A percentile compares a stretch with the other conserved stretches of the same genome.
Conservation (phyloP, 352 stramenopile genomes). For the Phytophthora sp. region DNA sequence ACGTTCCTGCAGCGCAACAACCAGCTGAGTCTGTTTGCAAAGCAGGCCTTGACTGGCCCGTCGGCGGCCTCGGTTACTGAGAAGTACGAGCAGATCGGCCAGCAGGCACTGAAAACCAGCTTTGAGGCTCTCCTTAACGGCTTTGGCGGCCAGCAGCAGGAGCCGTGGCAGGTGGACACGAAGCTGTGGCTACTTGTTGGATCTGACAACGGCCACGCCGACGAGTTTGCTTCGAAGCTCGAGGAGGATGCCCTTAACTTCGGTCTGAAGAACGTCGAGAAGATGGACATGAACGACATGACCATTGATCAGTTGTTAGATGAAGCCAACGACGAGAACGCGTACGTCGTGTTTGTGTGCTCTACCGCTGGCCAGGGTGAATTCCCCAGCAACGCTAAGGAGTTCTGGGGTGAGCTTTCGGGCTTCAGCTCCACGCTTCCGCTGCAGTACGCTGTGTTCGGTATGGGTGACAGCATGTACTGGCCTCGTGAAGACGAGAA, state of each 20-base stretch:
- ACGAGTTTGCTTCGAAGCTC: constrained; percentile 77
- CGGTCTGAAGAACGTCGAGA: constrained; percentile 77
- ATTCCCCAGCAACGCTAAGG: constrained; percentile 80
- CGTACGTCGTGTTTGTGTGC: constrained; percentile 78
- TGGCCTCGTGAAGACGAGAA: constrained; percentile 84
- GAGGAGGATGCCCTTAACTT: constrained; percentile 72
- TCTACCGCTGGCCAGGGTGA: constrained; percentile 84
- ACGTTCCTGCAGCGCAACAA: constrained; percentile 91
- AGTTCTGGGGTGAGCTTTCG: constrained; percentile 77
- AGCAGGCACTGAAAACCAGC: constrained; percentile 85
- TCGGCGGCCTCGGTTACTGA: constrained; percentile 51
- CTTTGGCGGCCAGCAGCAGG: constrained; percentile 49
- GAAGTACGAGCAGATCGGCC: constrained; percentile 80
- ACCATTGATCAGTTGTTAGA: constrained; percentile 69
- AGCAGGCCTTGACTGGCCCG: constrained; percentile 62
- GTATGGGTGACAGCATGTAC: constrained; percentile 82
- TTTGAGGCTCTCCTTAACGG: constrained; percentile 79
- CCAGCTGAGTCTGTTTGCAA: constrained; percentile 90
- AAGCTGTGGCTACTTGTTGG: constrained; percentile 82
- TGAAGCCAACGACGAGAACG: constrained; percentile 74
- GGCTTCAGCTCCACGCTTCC: constrained; percentile 63
- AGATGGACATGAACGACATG: constrained; percentile 88
- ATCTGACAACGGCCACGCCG: constrained; percentile 76
- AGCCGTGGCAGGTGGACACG: constrained; percentile 72
- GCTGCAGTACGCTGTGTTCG: constrained; percentile 81